Percentiles rank a stretch among this genome's conserved stretches.
phyloP scores from a whole-genome alignment of 257 asterid genomes.

The Fraxinus americana region DNA sequence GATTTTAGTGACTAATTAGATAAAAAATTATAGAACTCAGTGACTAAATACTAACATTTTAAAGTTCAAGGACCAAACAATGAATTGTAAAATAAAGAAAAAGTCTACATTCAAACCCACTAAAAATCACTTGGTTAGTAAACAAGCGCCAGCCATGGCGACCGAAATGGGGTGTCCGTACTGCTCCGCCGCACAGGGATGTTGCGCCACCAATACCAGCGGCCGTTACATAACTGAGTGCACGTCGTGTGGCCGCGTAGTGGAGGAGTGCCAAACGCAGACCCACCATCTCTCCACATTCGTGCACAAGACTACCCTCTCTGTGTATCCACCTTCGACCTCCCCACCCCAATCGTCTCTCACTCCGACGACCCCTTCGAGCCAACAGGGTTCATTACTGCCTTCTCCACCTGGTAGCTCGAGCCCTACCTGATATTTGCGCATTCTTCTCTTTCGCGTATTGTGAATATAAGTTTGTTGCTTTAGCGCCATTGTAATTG shows the following conservation, averaged over 20 bases:
- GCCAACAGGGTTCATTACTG: constrained; percentile 86
- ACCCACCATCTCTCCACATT: constrained; percentile 92
- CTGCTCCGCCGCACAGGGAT: constrained; percentile 76
- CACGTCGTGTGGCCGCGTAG: constrained; percentile 85
- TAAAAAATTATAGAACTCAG: too few relatives aligned
- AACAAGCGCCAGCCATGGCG: constrained; percentile 4
- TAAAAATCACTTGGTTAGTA: neutral
- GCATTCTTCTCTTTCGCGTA: constrained; percentile 62
- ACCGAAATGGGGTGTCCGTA: constrained; percentile 86
- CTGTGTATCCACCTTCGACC: constrained; percentile 93
- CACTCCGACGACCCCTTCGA: constrained; percentile 84
- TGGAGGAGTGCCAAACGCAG: constrained; percentile 78
- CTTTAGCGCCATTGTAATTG: too few relatives aligned
- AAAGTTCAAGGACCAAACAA: too few relatives aligned
- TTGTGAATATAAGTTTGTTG: too few relatives aligned
- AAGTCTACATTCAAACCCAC: too few relatives aligned
- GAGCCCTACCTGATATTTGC: constrained; percentile 83
- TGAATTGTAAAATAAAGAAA: too few relatives aligned
- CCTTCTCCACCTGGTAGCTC: constrained; percentile 96
- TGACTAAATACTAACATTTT: too few relatives aligned
- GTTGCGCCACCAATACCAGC: constrained; percentile 71
- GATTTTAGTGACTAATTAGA: too few relatives aligned
- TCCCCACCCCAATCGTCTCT: constrained; percentile 52
- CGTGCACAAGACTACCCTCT: constrained; percentile 95
- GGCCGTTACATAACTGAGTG: constrained; percentile 83